Percentiles rank a stretch among this genome's conserved stretches.
Evolutionary conservation across 768 basidiomycete species (phyloP).

Genomic region (Tricholoma hemisulphureum): DNA sequence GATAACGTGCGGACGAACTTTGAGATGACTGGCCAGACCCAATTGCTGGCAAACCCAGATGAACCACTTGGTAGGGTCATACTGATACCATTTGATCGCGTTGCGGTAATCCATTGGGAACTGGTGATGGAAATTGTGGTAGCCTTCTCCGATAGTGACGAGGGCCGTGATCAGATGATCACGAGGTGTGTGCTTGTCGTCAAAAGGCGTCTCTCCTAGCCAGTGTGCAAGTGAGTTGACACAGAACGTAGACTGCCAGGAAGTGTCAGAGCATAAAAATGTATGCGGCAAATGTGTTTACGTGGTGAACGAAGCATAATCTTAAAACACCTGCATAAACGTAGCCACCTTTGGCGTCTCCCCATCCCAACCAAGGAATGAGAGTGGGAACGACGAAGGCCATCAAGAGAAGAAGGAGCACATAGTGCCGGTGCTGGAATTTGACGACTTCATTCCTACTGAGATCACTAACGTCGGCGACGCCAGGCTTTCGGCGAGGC

Average conservation of each 20-base stretch:
- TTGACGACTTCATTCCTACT: constrained; percentile 74
- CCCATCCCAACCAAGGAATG: constrained; percentile 80
- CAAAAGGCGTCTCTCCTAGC: constrained; percentile 90
- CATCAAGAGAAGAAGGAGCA: constrained; percentile 66
- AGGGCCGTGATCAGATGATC: constrained; percentile 89
- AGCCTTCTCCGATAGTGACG: constrained; percentile 91
- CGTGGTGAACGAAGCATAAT: constrained; percentile 85
- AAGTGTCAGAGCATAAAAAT: constrained; percentile 3
- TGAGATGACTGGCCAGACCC: constrained; percentile 71
- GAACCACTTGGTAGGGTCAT: constrained; percentile 93
- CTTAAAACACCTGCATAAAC: constrained; percentile 80
- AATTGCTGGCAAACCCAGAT: constrained; percentile 60
- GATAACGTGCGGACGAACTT: constrained; percentile 33
- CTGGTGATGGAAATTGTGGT: constrained; percentile 97
- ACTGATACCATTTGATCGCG: constrained; percentile 93
- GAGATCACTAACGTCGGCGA: constrained; percentile 86
- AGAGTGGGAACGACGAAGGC: constrained; percentile 72
- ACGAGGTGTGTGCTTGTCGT: constrained; percentile 91
- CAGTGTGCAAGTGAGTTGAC: constrained; percentile 97
- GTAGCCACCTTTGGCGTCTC: constrained; percentile 83
- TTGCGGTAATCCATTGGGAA: constrained; percentile 98
- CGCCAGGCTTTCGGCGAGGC: constrained; percentile 84
- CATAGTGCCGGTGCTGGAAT: constrained; percentile 87
- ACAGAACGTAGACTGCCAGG: constrained; percentile 86
- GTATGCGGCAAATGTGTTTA: constrained; percentile 35